These are phyloP conservation scores for Cryptococcus sp. DNA, from an alignment of 1,284 basidiomycete genomes.

Conservation along the genomic window DNA sequence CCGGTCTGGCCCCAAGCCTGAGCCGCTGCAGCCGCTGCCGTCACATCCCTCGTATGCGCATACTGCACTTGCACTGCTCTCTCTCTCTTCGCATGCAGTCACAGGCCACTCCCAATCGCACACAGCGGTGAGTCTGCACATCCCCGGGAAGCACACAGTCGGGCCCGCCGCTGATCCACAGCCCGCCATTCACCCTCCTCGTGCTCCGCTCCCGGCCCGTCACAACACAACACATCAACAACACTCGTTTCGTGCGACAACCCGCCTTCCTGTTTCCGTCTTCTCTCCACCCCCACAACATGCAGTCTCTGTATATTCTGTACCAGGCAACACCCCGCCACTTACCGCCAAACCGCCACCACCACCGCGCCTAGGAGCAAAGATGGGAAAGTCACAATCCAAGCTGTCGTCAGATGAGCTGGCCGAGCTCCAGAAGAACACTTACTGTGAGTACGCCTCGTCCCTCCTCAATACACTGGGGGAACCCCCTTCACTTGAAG, in stretches of 20 bases:
- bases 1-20: too few species aligned
- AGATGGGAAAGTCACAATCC: conserved; percentile 93
- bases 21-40: too few species aligned
- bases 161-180: background rate
- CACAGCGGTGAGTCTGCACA: too few species aligned
- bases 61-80: too few species aligned
- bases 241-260: background rate
- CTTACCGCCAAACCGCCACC: background rate
- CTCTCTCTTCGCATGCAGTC: too few species aligned
- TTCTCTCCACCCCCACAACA: background rate
- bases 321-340: background rate
- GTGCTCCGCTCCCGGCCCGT: background rate
- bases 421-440: conserved; percentile 93
- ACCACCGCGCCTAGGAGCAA: background rate
- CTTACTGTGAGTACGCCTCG: conserved; percentile 72
- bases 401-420: conserved; percentile 96
- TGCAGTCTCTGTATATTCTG: background rate
- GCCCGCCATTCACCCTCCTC: background rate
- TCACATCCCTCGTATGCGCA: too few species aligned
- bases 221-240: background rate
- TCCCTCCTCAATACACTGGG: conserved; percentile 1
- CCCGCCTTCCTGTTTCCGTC: background rate
- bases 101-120: too few species aligned
- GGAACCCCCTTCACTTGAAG: too few species aligned
- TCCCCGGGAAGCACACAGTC: too few species aligned